Conservation (phyloP, 2,329 filamentous ascomycete species). For the Grosmannia clavigera region DNA sequence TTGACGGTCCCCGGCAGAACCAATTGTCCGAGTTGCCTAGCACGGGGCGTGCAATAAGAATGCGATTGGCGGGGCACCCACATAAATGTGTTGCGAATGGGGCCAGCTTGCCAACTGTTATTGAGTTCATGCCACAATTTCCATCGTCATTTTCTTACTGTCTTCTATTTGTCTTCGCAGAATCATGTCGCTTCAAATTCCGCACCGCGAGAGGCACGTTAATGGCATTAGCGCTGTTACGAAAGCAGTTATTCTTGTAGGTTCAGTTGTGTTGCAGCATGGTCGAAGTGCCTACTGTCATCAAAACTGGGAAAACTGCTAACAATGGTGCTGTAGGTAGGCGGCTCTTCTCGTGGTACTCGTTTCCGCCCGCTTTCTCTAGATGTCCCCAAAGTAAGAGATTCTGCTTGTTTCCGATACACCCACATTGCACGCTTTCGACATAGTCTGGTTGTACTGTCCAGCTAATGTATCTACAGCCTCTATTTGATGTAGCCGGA, state of each 20-base stretch:
- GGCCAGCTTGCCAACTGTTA: not conserved
- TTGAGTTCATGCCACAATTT: not conserved
- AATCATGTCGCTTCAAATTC: slow-evolving; percentile 45
- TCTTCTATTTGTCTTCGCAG: slow-evolving; percentile 1
- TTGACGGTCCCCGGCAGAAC: not conserved
- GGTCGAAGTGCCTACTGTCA: not conserved
- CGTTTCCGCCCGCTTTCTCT: slow-evolving; percentile 90
- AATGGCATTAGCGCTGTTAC: slow-evolving; percentile 49
- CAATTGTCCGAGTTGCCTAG: not conserved
- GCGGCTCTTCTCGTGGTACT: slow-evolving; percentile 88
- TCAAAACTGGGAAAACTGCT: not conserved
- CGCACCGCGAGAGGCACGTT: slow-evolving; percentile 35
- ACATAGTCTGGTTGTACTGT: not conserved
- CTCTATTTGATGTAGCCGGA: slow-evolving; percentile 94
- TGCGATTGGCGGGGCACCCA: not conserved
- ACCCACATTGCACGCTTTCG: not conserved
- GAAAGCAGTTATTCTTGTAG: slow-evolving; percentile 90
- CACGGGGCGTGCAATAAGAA: not conserved
- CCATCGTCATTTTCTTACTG: not conserved
- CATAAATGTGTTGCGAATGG: not conserved
- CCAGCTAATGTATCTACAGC: slow-evolving; percentile 35
- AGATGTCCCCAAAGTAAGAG: slow-evolving; percentile 78
- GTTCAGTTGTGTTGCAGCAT: not conserved
- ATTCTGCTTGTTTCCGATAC: not conserved
- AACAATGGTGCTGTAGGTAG: slow-evolving; percentile 48